Evolutionary conservation across 1,284 basidiomycete species (phyloP).

Genomic region (Cutaneotrichosporon sp.): DNA sequence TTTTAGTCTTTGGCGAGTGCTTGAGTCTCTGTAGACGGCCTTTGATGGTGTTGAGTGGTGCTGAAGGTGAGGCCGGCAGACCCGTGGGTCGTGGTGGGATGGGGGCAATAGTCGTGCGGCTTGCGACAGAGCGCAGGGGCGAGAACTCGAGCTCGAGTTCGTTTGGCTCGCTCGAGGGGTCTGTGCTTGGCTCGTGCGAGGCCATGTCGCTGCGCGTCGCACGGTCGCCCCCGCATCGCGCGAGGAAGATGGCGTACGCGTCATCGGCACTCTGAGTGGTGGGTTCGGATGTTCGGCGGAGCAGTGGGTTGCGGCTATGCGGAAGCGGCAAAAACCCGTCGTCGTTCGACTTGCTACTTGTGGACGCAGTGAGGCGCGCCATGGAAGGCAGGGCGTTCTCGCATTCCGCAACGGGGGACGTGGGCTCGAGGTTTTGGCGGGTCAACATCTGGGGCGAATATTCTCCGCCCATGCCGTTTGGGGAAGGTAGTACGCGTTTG

Average conservation of each 20-base stretch:
- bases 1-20: neutral
- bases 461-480: neutral
- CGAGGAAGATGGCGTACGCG: conserved; percentile 8
- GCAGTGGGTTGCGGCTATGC: neutral
- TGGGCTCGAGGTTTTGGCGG: too few relatives aligned
- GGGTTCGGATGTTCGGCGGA: conserved; percentile 12
- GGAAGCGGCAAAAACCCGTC: conserved; percentile 8
- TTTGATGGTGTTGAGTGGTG: conserved; percentile 1
- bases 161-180: conserved; percentile 7
- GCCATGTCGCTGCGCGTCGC: conserved; percentile 8
- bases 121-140: neutral
- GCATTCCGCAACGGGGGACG: too few relatives aligned
- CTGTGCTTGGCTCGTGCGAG: neutral
- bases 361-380: too few relatives aligned
- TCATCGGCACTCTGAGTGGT: neutral
- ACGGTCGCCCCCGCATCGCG: conserved; percentile 7
- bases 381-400: too few relatives aligned
- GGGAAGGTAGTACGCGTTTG: neutral
- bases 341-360: neutral
- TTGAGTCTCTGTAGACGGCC: neutral
- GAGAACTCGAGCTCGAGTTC: conserved; percentile 5
- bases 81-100: neutral
- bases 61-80: conserved; percentile 1
- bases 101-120: neutral
- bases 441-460: too few relatives aligned